Percentiles rank a stretch among this genome's conserved stretches.
These are phyloP conservation scores for Penicillium sp. DNA, from an alignment of 2,329 filamentous ascomycete genomes.

Conservation along the genomic window DNA sequence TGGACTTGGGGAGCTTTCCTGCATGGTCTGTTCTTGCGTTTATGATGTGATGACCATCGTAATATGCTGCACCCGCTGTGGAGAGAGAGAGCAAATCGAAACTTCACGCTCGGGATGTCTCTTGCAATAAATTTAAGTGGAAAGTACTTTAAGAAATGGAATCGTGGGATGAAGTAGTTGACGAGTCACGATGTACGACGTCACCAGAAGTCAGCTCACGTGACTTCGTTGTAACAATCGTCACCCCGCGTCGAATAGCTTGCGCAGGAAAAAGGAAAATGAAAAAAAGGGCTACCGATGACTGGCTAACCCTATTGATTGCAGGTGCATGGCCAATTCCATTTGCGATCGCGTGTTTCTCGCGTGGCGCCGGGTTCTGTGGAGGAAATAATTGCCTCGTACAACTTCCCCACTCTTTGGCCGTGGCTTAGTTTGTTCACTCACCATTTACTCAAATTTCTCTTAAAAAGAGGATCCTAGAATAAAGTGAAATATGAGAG, in stretches of 20 bases:
- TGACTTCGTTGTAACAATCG: neutral
- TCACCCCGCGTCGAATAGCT: too few species aligned
- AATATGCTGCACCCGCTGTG: neutral
- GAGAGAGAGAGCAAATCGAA: too few species aligned
- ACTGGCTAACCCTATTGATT: neutral
- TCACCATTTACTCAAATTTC: too few species aligned
- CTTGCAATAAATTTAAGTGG: neutral
- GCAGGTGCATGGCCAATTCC: neutral
- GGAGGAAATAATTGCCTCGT: neutral
- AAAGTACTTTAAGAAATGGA: neutral
- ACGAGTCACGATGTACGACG: neutral
- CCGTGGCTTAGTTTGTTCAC: too few species aligned
- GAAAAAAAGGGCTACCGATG: neutral
- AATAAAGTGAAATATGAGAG: too few species aligned
- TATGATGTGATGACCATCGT: neutral
- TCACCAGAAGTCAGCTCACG: neutral
- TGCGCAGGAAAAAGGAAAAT: neutral
- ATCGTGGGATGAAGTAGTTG: neutral
- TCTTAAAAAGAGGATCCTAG: too few species aligned
- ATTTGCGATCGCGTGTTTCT: neutral
- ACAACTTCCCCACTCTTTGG: neutral
- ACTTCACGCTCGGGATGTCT: too few species aligned
- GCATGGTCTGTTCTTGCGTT: neutral
- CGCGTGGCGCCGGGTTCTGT: neutral
- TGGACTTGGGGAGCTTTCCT: neutral